Evolutionary conservation across 768 basidiomycete genomes (phyloP).

Genomic region (Hygrophorus russula): DNA sequence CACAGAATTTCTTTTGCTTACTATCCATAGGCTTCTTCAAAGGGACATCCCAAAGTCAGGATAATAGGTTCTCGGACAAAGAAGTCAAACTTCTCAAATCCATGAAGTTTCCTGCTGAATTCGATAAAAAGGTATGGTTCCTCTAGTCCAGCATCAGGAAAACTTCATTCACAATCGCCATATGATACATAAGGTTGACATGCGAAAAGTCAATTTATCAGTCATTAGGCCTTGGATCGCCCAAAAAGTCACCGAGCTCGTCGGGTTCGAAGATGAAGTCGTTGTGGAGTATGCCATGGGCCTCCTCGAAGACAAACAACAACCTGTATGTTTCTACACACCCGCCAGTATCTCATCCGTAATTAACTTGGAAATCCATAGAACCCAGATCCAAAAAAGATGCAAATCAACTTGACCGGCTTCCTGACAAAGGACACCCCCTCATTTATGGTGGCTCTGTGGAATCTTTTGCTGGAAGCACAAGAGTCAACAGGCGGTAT

Average conservation of each 20-base stretch:
- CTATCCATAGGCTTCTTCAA: constrained; percentile 65
- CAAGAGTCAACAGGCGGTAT: constrained; percentile 84
- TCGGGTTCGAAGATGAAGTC: constrained; percentile 94
- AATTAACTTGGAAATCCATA: constrained; percentile 17
- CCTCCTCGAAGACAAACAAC: constrained; percentile 74
- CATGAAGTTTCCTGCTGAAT: constrained; percentile 86
- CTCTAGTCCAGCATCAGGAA: background rate
- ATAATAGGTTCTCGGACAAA: constrained; percentile 91
- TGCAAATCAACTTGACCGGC: constrained; percentile 91
- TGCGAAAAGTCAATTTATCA: constrained; percentile 86
- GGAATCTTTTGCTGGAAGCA: constrained; percentile 89
- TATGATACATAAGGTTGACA: constrained; percentile 55
- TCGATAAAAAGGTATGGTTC: constrained; percentile 65
- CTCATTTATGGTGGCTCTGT: constrained; percentile 78
- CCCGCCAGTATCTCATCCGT: background rate
- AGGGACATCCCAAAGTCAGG: constrained; percentile 84
- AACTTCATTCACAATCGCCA: background rate
- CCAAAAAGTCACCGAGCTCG: constrained; percentile 81
- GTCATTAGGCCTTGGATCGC: constrained; percentile 95
- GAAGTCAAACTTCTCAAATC: constrained; percentile 79
- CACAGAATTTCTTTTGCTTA: constrained; percentile 14
- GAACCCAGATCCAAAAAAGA: constrained; percentile 88
- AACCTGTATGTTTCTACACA: constrained; percentile 51
- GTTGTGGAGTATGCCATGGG: constrained; percentile 96
- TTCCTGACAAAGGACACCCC: constrained; percentile 85